A percentile compares a stretch with the other conserved stretches of the same genome.
These are phyloP conservation scores for Rhodotorula graminis DNA, from an alignment of 768 basidiomycete species.

Conservation along the genomic window DNA sequence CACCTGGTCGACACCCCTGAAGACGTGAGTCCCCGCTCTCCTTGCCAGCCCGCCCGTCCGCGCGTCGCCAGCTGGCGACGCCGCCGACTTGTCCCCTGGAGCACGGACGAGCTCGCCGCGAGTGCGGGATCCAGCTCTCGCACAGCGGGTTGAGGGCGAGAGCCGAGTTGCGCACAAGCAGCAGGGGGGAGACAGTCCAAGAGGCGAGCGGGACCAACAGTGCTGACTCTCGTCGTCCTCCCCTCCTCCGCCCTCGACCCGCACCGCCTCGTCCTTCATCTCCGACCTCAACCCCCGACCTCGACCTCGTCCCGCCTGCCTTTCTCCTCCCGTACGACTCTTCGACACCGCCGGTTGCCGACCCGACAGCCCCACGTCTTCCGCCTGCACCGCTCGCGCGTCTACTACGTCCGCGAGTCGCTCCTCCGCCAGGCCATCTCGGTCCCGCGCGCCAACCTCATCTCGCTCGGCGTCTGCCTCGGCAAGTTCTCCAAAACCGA, in stretches of 20 bases:
- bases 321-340: neutral
- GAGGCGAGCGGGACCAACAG: too few relatives aligned
- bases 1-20: conserved; percentile 50
- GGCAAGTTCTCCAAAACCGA: conserved; percentile 96
- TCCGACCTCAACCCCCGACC: too few relatives aligned
- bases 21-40: conserved; percentile 13
- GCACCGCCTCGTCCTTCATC: neutral
- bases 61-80: neutral
- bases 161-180: neutral
- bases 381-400: conserved; percentile 85
- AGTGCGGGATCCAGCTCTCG: too few relatives aligned
- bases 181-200: too few relatives aligned
- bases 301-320: too few relatives aligned
- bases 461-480: conserved; percentile 91
- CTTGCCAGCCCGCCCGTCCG: too few relatives aligned
- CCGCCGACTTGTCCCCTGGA: neutral
- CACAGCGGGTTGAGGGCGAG: too few relatives aligned
- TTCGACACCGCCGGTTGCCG: too few relatives aligned
- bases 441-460: conserved; percentile 82
- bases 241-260: too few relatives aligned
- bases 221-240: neutral
- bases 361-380: conserved; percentile 47
- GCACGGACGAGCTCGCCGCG: neutral
- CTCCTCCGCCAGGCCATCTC: conserved; percentile 90
- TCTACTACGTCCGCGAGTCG: conserved; percentile 92